Percentiles rank a stretch among this genome's conserved stretches.
These are phyloP conservation scores for Hyphodiscus hymeniophilus DNA, from an alignment of 495 filamentous ascomycete species.

Conservation along the genomic window DNA sequence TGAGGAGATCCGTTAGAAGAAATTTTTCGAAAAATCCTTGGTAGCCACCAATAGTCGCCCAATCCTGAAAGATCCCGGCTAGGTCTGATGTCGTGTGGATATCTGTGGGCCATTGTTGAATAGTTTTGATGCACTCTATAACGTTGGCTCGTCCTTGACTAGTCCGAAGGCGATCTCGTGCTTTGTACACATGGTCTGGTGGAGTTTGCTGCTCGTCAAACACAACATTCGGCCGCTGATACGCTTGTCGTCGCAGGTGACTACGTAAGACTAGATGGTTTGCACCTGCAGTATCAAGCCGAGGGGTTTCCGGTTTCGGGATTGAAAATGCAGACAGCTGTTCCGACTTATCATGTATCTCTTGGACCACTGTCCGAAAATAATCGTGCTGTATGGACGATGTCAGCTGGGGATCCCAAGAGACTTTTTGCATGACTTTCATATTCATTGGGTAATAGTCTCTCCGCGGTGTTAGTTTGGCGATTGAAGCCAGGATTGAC, in stretches of 20 bases:
- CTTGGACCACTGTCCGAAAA: constrained; percentile 30
- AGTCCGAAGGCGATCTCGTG: not conserved
- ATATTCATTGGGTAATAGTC: constrained; percentile 47
- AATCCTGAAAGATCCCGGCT: constrained; percentile 24
- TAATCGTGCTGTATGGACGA: constrained; percentile 46
- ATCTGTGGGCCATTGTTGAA: constrained; percentile 23
- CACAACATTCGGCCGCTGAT: not conserved
- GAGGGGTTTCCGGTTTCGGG: constrained; percentile 10
- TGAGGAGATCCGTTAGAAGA: constrained; percentile 27
- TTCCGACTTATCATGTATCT: constrained; percentile 34
- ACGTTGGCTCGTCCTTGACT: constrained; percentile 1
- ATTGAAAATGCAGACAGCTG: constrained; percentile 8
- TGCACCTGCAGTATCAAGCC: not conserved
- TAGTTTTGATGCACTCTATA: constrained; percentile 23
- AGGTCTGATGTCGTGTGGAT: constrained; percentile 24
- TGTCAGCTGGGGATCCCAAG: constrained; percentile 28
- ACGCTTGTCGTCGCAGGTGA: not conserved
- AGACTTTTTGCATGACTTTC: constrained; percentile 20
- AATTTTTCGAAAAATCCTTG: constrained; percentile 20
- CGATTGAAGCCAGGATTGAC: constrained; percentile 34
- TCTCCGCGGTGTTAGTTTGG: constrained; percentile 38
- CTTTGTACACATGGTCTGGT: not conserved
- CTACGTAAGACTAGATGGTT: constrained; percentile 6
- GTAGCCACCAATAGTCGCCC: constrained; percentile 35
- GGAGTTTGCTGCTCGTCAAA: not conserved